Base-by-base conservation (phyloP, 257 asterid species). In the Cinchona pubescens region DNA sequence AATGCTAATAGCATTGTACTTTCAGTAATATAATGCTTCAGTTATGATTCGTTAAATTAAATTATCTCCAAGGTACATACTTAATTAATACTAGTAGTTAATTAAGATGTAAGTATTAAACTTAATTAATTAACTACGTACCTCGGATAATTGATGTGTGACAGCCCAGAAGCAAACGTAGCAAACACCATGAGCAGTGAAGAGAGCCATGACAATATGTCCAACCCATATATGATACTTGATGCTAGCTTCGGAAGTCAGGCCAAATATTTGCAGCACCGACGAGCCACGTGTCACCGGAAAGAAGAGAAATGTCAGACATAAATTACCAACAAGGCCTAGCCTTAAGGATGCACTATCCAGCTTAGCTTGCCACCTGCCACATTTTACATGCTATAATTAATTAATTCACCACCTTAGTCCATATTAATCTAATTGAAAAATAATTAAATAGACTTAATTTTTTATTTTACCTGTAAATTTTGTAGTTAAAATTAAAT, bases 211-310 rank as follows among this genome's bases (percentile, higher is more conserved):
- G 37, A 76, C 87, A 13, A 90, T 83, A 64, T 92, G 96, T 1
- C 97, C 98, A 29, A 94, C 71, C 98, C 98, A 92, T 71, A 90
- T 90, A 71, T 94, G 98, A 67, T 90, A 92, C 77, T 92, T 94
- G 42, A 92, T 82, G 64, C 95, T 88, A 1, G 87, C 84, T 83
- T 92, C 98, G 0, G 97, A 94, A 0, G 97, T 89, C 14, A 92
- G 88, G 34, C 97, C 97, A 29, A 94, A 78, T 0, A 92, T 34
- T 0, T 81, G 89, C 10, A 94, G 75, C 74, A 90, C 81, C 43
- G 98, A 94, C 0, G 96, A 89, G 56, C 95, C 97, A 18, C 97
- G 88, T 15, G 95, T 88, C 83, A 94, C 97, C 75, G 97, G 97
- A 76, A 87, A 90, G 85, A 94, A 94, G 5, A 92, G 92, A 74